These are phyloP conservation scores for Tylopilus sp. DNA, from an alignment of 1,284 basidiomycete species.

Conservation along the genomic window DNA sequence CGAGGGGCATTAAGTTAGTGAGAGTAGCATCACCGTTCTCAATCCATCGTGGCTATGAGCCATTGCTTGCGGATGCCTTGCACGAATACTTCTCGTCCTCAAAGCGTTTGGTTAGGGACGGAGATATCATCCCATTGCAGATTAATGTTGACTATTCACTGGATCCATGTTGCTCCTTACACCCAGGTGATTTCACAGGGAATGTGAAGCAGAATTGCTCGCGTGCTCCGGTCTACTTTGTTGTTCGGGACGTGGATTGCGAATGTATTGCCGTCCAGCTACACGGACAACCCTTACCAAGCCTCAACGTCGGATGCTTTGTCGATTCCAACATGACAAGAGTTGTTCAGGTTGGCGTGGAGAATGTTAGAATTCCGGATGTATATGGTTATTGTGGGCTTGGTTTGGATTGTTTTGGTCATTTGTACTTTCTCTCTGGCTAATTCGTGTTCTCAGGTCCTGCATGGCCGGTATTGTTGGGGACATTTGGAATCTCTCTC, in stretches of 20 bases:
- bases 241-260: conserved; percentile 73
- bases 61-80: conserved; percentile 64
- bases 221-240: conserved; percentile 63
- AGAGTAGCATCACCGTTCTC: conserved; percentile 80
- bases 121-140: conserved; percentile 75
- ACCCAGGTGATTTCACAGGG: conserved; percentile 6
- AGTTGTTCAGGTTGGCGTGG: conserved; percentile 75
- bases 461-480: not conserved
- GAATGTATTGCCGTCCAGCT: conserved; percentile 42
- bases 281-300: conserved; percentile 39
- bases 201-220: conserved; percentile 8
- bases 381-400: conserved; percentile 51
- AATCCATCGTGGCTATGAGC: conserved; percentile 69
- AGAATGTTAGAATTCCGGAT: conserved; percentile 64
- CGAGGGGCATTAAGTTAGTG: conserved; percentile 71
- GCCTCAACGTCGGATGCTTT: conserved; percentile 82
- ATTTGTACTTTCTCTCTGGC: not conserved
- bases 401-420: conserved; percentile 35
- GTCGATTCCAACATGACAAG: conserved; percentile 71
- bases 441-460: conserved; percentile 17
- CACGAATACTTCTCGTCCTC: conserved; percentile 60
- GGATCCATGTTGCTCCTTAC: conserved; percentile 17
- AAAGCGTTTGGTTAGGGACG: conserved; percentile 66
- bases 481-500: conserved; percentile 25
- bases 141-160: conserved; percentile 52